Base-by-base conservation (phyloP, 352 stramenopile species). In the Globisporangium radiosum region DNA sequence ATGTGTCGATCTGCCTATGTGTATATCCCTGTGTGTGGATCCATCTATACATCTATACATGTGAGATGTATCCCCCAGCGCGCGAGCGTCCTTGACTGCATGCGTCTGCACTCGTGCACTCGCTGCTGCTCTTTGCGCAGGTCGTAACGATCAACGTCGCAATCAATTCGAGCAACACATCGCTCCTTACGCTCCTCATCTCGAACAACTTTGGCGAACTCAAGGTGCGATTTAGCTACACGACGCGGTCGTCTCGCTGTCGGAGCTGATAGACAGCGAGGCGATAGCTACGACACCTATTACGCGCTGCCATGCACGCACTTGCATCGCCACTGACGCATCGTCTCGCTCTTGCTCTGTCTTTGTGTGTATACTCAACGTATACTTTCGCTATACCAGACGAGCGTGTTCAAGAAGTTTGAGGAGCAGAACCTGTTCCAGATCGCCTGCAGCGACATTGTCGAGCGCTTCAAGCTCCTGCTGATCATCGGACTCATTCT, bases 171-270 rank as follows among this genome's bases (percentile, higher is more conserved):
- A 92, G 90, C 69, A 95, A 98, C 65, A 90, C 96, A 64, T 96
- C 92, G 51, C 68, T 99, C 50, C 69, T 98, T 10, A 97, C 95
- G 17, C 71, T 98, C 2, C 76, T 98, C n/a, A 90, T 96, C 57
- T 95, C 81, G n/a, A 98, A 98, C 70, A 99, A 99, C 71, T 99
- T 99, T 83, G 91, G 95, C 0, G 97, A 99, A 75, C 97, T 99
- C 71, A 99, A 99, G 80, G 79, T 81, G 38, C 44, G 39, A 25
- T 25, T 25, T 25, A 25, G 25, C 25, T 25, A 25, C 25, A 25
- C 25, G 25, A 25, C 25, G 25, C 25, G 25, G 25, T 25, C 25
- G 25, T 25, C 25, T 25, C 25, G 25, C 25, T 25, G 25, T 25
- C 25, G 25, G 25, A 25, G 25, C 25, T 25, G 25, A 25, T 25